phyloP scores from a whole-genome alignment of 352 stramenopile species.

The Phytopythium delawarense region DNA sequence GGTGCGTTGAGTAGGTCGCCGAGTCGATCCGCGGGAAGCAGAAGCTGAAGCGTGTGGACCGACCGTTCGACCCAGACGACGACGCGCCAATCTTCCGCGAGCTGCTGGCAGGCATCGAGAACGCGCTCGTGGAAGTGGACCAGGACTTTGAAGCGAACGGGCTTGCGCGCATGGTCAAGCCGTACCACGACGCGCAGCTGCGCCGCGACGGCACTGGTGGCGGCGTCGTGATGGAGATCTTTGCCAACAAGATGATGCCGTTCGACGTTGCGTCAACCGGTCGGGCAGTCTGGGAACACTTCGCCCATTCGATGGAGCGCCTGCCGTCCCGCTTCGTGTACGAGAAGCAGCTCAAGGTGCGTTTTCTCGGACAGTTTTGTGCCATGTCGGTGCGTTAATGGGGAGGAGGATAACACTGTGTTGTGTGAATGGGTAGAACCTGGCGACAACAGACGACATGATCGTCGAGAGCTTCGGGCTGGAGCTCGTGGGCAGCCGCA shows the following conservation, averaged over 20 bases:
- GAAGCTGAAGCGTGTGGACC: slow-evolving; percentile 26
- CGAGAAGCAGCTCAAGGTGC: slow-evolving; percentile 45
- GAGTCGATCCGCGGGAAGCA: slow-evolving; percentile 47
- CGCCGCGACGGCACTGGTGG: slow-evolving; percentile 30
- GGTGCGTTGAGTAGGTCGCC: slow-evolving; percentile 24
- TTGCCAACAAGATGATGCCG: slow-evolving; percentile 53
- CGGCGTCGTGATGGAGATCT: slow-evolving; percentile 46
- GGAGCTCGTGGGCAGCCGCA: slow-evolving; percentile 42
- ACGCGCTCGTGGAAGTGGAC: slow-evolving; percentile 39
- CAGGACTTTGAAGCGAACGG: slow-evolving; percentile 45
- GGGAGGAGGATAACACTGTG: slow-evolving; percentile 7
- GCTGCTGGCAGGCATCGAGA: slow-evolving; percentile 36
- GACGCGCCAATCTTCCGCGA: slow-evolving; percentile 46
- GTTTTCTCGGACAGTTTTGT: not conserved
- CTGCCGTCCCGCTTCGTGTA: slow-evolving; percentile 56
- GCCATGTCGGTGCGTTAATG: not conserved
- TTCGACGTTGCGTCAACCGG: slow-evolving; percentile 37
- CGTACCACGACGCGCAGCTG: slow-evolving; percentile 44
- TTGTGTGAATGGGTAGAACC: slow-evolving; percentile 26
- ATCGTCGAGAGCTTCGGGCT: slow-evolving; percentile 53
- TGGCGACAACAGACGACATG: slow-evolving; percentile 39
- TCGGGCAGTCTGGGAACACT: slow-evolving; percentile 48
- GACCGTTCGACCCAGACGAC: slow-evolving; percentile 30
- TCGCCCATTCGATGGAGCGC: slow-evolving; percentile 49
- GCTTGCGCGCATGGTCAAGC: slow-evolving; percentile 41